A percentile compares a stretch with the other conserved stretches of the same genome.
Conservation (phyloP, 352 stramenopile genomes). For the Phytophthora brassicae region DNA sequence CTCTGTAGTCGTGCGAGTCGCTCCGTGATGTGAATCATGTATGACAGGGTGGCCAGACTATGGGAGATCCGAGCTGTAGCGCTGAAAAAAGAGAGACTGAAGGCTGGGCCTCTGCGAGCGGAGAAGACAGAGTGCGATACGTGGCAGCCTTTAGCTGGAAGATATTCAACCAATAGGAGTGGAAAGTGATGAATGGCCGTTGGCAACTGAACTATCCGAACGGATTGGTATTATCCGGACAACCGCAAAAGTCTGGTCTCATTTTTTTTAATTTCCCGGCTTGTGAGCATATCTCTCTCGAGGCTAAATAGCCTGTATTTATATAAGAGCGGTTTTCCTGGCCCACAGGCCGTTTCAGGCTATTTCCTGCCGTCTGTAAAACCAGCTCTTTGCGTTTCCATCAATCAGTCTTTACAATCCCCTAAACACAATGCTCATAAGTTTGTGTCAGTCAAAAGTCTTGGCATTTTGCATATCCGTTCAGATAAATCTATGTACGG, state of each 20-base stretch:
- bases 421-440: too few species aligned
- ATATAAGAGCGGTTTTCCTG: neutral
- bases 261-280: conserved; percentile 7
- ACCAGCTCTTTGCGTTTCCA: too few species aligned
- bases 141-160: neutral
- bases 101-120: neutral
- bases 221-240: neutral
- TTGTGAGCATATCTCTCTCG: neutral
- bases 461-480: too few species aligned
- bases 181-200: neutral
- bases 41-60: neutral
- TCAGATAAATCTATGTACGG: too few species aligned
- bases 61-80: neutral
- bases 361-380: neutral
- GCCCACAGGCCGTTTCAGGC: conserved; percentile 1
- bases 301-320: neutral
- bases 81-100: neutral
- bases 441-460: too few species aligned
- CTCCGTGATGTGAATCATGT: neutral
- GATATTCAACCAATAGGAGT: neutral
- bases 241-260: neutral
- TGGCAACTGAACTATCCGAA: neutral
- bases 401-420: too few species aligned
- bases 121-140: too few species aligned
- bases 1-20: neutral